Evolutionary conservation across 805 yeast species (phyloP).

Genomic region (Yamadazyma akitaensis): DNA sequence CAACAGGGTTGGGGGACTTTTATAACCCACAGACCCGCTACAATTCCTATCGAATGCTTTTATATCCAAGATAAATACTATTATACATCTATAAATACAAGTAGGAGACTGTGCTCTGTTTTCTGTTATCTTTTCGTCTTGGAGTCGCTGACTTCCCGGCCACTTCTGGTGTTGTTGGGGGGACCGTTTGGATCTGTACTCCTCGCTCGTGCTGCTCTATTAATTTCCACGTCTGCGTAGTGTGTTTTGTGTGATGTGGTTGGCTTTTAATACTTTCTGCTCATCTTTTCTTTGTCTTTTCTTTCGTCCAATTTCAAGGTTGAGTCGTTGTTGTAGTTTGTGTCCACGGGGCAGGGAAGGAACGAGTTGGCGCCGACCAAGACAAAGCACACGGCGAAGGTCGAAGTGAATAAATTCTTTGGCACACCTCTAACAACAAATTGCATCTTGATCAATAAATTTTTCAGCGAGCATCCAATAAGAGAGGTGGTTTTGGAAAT

Average conservation of each 20-base stretch:
- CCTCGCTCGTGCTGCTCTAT: too few species aligned
- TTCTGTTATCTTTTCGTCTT: too few species aligned
- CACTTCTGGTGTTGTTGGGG: too few species aligned
- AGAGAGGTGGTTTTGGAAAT: background rate
- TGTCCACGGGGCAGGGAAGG: slow-evolving; percentile 44
- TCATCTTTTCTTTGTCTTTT: background rate
- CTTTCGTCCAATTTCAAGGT: slow-evolving; percentile 18
- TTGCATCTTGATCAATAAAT: slow-evolving; percentile 5
- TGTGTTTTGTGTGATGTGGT: too few species aligned
- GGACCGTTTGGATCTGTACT: too few species aligned
- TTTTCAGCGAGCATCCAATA: background rate
- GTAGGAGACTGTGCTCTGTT: too few species aligned
- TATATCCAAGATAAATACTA: too few species aligned
- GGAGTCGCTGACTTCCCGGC: too few species aligned
- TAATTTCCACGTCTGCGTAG: too few species aligned
- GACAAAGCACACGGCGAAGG: slow-evolving; percentile 66
- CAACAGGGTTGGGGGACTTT: too few species aligned
- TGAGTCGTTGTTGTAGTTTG: slow-evolving; percentile 40
- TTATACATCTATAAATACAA: too few species aligned
- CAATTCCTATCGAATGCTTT: background rate
- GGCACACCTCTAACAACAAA: slow-evolving; percentile 16
- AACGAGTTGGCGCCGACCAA: slow-evolving; percentile 54
- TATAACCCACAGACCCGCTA: too few species aligned
- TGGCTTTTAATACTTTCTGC: background rate
- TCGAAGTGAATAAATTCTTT: slow-evolving; percentile 54